Evolutionary conservation across 805 yeast genomes (phyloP), one percentile per base, ranked within the genome.

Genomic region (Hanseniaspora osmophila): DNA sequence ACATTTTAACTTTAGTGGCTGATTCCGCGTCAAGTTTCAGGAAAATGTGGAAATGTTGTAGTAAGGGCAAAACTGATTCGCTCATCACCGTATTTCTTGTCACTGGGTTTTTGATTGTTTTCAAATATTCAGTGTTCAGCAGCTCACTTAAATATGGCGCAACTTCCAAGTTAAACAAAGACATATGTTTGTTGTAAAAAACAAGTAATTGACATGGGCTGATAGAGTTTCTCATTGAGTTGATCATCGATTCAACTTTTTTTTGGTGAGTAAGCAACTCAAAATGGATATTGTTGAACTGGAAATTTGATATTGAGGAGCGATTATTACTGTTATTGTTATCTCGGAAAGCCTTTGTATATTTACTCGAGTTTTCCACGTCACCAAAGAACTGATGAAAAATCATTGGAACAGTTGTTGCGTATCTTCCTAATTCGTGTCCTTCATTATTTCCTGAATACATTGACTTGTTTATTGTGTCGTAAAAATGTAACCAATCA

Each of bases 401-500:
- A 46, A 78, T 81, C 54, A 82, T 56, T 0, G 79, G 74, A 0
- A 78, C 74, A 17, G 73, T 64, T 0, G 79, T 63, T 4, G 72
- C 66, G 54, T 84, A 87, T 18, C 73, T 65, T 22, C 69, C 63
- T 42, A 78, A 53, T 18, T 72, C 76, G 2, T 68, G 48, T 68
- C 67, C 44, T 70, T 72, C 45, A 64, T 63, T 33, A 57, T 69
- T 40, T 45, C 30, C 10, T 53, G 35, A 19, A 13, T 38, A 38
- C 42, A 65, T 65, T 1, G 67, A 64, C 39, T 63, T 63, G 11
- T 61, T 60, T 57, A 80, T 60, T n/a, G 63, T 42, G 57, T 88
- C 96, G 50, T 78, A 74, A 57, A 82, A 84, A 51, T 63, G 72
- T 29, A 84, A 57, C 95, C 95, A 88, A 50, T 84, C 92, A 38